Conservation (phyloP, 208 protist genomes). For the Wallacemonas sp. region DNA sequence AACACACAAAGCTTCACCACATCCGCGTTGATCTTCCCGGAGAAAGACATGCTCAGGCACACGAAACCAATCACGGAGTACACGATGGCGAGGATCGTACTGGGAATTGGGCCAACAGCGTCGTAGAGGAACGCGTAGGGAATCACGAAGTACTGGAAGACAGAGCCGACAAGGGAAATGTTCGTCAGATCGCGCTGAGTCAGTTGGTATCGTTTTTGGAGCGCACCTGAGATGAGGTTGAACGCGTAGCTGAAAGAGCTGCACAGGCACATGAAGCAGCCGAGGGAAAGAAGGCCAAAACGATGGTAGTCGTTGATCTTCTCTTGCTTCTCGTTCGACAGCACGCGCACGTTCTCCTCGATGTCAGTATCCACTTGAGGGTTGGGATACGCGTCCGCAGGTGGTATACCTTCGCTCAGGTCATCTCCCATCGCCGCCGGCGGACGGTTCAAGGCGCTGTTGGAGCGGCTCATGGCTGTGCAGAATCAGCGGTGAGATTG, state of each 20-base stretch:
- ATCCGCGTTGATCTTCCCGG: slow-evolving; percentile 15
- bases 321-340: slow-evolving; percentile 6
- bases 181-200: slow-evolving; percentile 47
- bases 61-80: slow-evolving; percentile 24
- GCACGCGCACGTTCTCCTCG: slow-evolving; percentile 1
- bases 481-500: too few relatives aligned
- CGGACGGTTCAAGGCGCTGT: too few relatives aligned
- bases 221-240: slow-evolving; percentile 14
- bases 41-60: slow-evolving; percentile 19
- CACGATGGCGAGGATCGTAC: slow-evolving; percentile 24
- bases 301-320: slow-evolving; percentile 11
- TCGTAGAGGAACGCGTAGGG: slow-evolving; percentile 52
- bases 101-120: slow-evolving; percentile 31
- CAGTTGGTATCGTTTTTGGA: slow-evolving; percentile 27
- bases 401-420: neutral
- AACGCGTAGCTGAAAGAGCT: slow-evolving; percentile 20
- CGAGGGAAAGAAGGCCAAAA: slow-evolving; percentile 8
- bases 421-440: neutral
- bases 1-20: slow-evolving; percentile 14
- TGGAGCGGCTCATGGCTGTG: too few relatives aligned
- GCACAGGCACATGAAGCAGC: slow-evolving; percentile 10
- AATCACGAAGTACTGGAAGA: slow-evolving; percentile 34
- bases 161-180: slow-evolving; percentile 36
- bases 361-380: neutral
- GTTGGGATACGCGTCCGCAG: neutral